Conservation (phyloP, 768 basidiomycete species). For the Tricholoma matsutake region DNA sequence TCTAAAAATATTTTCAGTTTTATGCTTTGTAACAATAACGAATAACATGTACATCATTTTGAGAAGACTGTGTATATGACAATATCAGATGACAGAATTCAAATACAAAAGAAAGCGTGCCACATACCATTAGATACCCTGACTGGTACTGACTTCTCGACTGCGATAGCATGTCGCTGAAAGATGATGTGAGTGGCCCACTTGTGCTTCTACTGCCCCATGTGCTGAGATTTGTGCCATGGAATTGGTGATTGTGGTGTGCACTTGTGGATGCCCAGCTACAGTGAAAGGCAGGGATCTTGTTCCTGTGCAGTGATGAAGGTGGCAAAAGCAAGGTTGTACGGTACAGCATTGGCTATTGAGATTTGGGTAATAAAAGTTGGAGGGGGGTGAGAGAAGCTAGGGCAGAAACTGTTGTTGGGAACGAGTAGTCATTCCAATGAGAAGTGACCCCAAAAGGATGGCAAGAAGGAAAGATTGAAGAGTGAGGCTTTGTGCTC, state of each 20-base stretch:
- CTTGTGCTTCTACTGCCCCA: constrained; percentile 50
- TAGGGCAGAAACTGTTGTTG: too few relatives aligned
- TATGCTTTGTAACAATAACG: neutral
- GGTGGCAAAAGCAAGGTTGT: too few relatives aligned
- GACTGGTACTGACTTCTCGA: constrained; percentile 76
- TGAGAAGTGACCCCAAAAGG: too few relatives aligned
- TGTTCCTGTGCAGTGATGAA: too few relatives aligned
- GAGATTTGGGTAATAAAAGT: too few relatives aligned
- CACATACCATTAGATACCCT: constrained; percentile 73
- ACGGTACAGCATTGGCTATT: too few relatives aligned
- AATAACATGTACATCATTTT: constrained; percentile 46
- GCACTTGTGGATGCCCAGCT: constrained; percentile 48
- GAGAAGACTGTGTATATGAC: constrained; percentile 36
- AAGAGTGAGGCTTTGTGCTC: too few relatives aligned
- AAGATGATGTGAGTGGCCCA: constrained; percentile 42
- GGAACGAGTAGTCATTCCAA: too few relatives aligned
- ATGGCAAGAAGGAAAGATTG: too few relatives aligned
- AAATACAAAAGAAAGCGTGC: neutral
- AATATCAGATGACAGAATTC: neutral
- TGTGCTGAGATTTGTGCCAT: constrained; percentile 41
- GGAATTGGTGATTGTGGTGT: constrained; percentile 33
- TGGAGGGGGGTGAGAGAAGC: too few relatives aligned
- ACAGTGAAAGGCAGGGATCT: constrained; percentile 56
- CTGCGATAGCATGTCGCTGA: constrained; percentile 68
- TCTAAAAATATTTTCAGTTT: constrained; percentile 23